Percentiles rank a stretch among this genome's conserved stretches.
phyloP scores from a whole-genome alignment of 192 early-diverging fungal genomes.

The Mortierella antarctica region DNA sequence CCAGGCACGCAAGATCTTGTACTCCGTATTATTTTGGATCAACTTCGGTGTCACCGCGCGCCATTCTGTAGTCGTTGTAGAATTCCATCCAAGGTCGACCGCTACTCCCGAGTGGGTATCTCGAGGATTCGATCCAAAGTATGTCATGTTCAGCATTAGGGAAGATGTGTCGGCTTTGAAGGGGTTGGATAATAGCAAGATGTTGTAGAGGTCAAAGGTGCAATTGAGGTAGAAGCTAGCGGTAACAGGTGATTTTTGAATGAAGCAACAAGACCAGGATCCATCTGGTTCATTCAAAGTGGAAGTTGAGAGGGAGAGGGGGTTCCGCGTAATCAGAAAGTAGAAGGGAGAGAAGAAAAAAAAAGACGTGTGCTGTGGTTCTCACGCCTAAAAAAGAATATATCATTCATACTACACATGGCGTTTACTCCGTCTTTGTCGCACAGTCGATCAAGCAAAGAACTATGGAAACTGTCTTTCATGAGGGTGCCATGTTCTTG shows the following conservation, averaged over 20 bases:
- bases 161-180: not conserved
- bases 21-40: not conserved
- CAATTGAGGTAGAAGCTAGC: not conserved
- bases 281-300: not conserved
- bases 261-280: too few relatives aligned
- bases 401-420: too few relatives aligned
- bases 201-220: too few relatives aligned
- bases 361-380: not conserved
- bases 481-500: too few relatives aligned
- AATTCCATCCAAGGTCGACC: constrained; percentile 1
- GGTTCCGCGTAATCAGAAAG: not conserved
- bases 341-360: not conserved
- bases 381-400: not conserved
- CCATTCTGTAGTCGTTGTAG: not conserved
- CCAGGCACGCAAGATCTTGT: not conserved
- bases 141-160: not conserved
- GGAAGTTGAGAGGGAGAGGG: not conserved
- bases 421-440: too few relatives aligned
- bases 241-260: not conserved
- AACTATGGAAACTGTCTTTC: too few relatives aligned
- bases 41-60: not conserved
- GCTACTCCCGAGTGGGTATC: not conserved
- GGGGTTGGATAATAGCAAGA: too few relatives aligned
- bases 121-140: not conserved
- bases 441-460: too few relatives aligned